A percentile compares a stretch with the other conserved stretches of the same genome.
Conservation (phyloP, 1,284 basidiomycete genomes). For the Leccinum pallidistipes region DNA sequence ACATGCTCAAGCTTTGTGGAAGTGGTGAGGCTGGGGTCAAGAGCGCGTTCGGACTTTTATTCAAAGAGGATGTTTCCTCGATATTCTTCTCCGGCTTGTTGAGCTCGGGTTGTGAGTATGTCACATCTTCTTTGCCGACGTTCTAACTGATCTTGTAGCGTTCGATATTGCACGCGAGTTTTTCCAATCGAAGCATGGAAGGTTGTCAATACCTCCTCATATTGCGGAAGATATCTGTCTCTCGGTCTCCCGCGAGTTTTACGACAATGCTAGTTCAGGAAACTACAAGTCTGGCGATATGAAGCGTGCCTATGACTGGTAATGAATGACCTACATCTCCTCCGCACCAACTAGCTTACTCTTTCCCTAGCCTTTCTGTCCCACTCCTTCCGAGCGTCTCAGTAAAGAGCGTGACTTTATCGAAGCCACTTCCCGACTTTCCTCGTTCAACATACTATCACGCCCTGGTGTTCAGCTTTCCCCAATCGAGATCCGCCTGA, state of each 20-base stretch:
- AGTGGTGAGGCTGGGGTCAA: conserved; percentile 59
- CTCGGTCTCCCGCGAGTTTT: conserved; percentile 81
- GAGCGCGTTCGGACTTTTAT: conserved; percentile 80
- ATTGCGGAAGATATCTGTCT: conserved; percentile 79
- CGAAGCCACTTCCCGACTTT: conserved; percentile 87
- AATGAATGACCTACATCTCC: conserved; percentile 25
- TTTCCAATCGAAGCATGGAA: conserved; percentile 53
- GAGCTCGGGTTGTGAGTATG: conserved; percentile 81
- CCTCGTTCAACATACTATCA: conserved; percentile 79
- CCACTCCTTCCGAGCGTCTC: conserved; percentile 63
- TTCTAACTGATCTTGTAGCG: conserved; percentile 46
- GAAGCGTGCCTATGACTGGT: conserved; percentile 96
- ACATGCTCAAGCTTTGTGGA: conserved; percentile 82
- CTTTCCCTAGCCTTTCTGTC: conserved; percentile 64
- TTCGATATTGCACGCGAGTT: conserved; percentile 76
- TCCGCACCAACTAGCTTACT: conserved; percentile 12
- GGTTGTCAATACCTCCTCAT: conserved; percentile 50
- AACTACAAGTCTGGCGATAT: conserved; percentile 92
- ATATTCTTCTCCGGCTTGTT: conserved; percentile 86
- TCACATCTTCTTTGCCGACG: conserved; percentile 7
- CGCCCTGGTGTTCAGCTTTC: conserved; percentile 75
- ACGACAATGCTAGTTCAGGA: conserved; percentile 89
- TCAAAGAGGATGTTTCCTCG: conserved; percentile 65
- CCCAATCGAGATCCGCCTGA: conserved; percentile 88
- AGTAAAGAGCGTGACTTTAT: conserved; percentile 85